Percentiles rank a stretch among this genome's conserved stretches.
These are phyloP conservation scores for Xylariales sp. DNA, from an alignment of 2,329 filamentous ascomycete genomes.

Conservation along the genomic window DNA sequence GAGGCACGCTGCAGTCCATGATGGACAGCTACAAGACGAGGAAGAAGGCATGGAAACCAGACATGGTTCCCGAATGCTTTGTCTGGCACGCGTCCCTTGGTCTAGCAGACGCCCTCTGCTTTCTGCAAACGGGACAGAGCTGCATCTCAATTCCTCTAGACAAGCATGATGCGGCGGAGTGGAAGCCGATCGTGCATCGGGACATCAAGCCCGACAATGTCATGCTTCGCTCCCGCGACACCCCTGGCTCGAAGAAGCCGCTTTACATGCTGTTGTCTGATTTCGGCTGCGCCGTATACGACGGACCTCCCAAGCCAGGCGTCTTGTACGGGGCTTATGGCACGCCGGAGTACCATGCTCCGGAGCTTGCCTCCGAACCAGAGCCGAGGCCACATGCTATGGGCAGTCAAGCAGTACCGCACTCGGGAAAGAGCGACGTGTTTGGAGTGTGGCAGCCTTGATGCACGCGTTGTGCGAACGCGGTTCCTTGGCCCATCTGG, in stretches of 20 bases:
- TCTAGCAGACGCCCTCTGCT: constrained; percentile 15
- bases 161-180: constrained; percentile 4
- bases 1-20: constrained; percentile 9
- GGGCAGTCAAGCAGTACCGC: constrained; percentile 8
- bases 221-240: constrained; percentile 15
- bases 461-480: constrained; percentile 16
- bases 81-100: constrained; percentile 15
- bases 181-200: constrained; percentile 16
- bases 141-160: constrained; percentile 8
- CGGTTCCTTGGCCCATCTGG: constrained; percentile 12
- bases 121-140: constrained; percentile 14
- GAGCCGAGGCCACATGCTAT: background rate
- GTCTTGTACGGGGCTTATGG: constrained; percentile 1
- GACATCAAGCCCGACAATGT: constrained; percentile 19
- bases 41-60: background rate
- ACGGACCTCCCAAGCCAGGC: background rate
- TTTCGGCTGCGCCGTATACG: constrained; percentile 12
- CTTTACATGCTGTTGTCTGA: constrained; percentile 15
- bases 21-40: constrained; percentile 8
- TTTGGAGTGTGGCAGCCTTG: constrained; percentile 13
- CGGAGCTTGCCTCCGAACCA: constrained; percentile 15
- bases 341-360: constrained; percentile 14
- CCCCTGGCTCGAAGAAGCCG: constrained; percentile 14
- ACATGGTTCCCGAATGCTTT: constrained; percentile 15
- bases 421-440: constrained; percentile 13